These are phyloP conservation scores for Cordyceps farinosa DNA, from an alignment of 2,329 filamentous ascomycete genomes.

Conservation along the genomic window DNA sequence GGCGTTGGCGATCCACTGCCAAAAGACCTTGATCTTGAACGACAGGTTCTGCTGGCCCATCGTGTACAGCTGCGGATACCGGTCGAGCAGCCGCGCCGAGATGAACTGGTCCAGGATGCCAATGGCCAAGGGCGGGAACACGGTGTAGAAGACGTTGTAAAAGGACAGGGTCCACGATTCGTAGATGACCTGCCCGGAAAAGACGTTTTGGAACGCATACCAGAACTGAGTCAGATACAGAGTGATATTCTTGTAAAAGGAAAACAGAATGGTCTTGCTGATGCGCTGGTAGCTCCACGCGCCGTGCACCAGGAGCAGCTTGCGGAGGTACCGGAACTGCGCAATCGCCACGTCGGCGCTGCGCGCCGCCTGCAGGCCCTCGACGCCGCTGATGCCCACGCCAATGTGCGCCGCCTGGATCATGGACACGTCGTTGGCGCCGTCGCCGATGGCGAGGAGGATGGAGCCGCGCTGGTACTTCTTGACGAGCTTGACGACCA, in stretches of 20 bases:
- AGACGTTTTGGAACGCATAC: conserved; percentile 98
- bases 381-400: conserved; percentile 93
- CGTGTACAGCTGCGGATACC: conserved; percentile 93
- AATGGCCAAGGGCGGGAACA: conserved; percentile 86
- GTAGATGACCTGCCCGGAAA: conserved; percentile 96
- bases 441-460: conserved; percentile 91
- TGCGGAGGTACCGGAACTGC: conserved; percentile 92
- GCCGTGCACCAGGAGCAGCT: conserved; percentile 90
- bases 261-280: conserved; percentile 95
- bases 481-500: conserved; percentile 98
- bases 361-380: conserved; percentile 93
- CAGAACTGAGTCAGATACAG: conserved; percentile 99
- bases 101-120: conserved; percentile 98
- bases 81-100: conserved; percentile 85
- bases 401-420: conserved; percentile 98
- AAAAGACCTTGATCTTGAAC: conserved; percentile 90
- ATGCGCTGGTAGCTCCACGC: conserved; percentile 97
- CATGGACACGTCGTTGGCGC: conserved; percentile 99
- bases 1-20: conserved; percentile 87
- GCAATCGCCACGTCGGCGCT: conserved; percentile 94
- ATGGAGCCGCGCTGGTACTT: conserved; percentile 84
- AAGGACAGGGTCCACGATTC: conserved; percentile 99
- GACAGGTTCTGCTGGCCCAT: conserved; percentile 90
- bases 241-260: conserved; percentile 99
- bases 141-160: conserved; percentile 98